These are phyloP conservation scores for Massariosphaeria phaeospora DNA, from an alignment of 495 filamentous ascomycete species.

Conservation along the genomic window DNA sequence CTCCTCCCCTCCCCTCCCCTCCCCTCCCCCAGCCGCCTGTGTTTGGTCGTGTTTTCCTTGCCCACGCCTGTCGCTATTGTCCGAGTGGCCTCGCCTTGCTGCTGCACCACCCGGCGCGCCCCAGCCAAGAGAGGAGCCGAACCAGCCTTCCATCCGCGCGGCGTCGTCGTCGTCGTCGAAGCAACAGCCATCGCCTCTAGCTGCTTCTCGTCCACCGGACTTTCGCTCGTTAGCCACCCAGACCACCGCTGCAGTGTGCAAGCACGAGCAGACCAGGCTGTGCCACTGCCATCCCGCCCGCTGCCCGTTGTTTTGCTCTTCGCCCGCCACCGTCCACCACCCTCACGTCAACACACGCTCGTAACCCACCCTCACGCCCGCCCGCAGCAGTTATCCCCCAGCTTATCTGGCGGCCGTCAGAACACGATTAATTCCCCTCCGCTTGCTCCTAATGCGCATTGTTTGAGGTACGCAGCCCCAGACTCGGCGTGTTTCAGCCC, in stretches of 20 bases:
- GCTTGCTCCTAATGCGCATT: slow-evolving; percentile 32
- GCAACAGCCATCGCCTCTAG: slow-evolving; percentile 4
- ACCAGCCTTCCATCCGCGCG: background rate
- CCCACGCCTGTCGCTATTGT: slow-evolving; percentile 11
- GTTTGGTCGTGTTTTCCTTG: slow-evolving; percentile 10
- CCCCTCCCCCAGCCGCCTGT: background rate
- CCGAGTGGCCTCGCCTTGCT: background rate
- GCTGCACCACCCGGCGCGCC: background rate
- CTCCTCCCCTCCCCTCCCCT: slow-evolving; percentile 1
- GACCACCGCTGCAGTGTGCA: slow-evolving; percentile 8
- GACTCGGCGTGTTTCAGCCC: slow-evolving; percentile 21
- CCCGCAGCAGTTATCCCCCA: slow-evolving; percentile 6
- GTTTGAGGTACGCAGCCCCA: slow-evolving; percentile 34
- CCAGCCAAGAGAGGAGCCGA: slow-evolving; percentile 12
- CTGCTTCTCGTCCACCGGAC: slow-evolving; percentile 8
- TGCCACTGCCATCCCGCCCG: background rate
- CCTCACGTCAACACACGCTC: slow-evolving; percentile 21
- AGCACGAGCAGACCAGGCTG: slow-evolving; percentile 14
- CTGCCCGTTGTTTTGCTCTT: background rate
- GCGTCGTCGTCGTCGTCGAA: slow-evolving; percentile 8
- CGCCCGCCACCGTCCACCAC: background rate
- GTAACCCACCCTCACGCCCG: slow-evolving; percentile 14
- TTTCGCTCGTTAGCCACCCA: slow-evolving; percentile 18
- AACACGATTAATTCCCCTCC: slow-evolving; percentile 21
- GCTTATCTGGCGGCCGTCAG: slow-evolving; percentile 2